Base-by-base conservation (phyloP, 2,329 filamentous ascomycete species). In the Aspergillus sp. region DNA sequence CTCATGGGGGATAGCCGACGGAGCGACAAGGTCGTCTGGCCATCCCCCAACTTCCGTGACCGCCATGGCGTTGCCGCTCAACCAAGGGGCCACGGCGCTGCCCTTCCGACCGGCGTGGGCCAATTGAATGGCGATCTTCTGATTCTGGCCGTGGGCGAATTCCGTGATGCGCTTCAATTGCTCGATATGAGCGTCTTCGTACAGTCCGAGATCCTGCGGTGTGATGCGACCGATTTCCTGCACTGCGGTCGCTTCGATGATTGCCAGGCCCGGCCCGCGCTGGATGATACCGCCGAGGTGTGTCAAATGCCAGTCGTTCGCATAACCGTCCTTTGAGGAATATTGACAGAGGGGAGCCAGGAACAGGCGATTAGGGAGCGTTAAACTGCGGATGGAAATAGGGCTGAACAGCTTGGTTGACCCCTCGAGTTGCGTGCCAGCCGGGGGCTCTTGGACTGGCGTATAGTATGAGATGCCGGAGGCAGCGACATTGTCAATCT, bases 141-240 rank as follows among this genome's bases (percentile, higher is more conserved):
- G 87, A 70, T 82, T 84, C 75, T 96, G 92, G 22, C 84, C 86
- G 78, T 96, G 92, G 3, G 90, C 85, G 63, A 92, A 96, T 63
- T 96, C 90, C 42, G 87, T 85, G 54, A 94, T 84, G 60, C 85
- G 84, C n/a, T 67, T 66, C 57, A 96, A 77, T 0, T 87, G 87
- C 65, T 84, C 87, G 59, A 93, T 88, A 74, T 97, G 93, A 31
- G 83, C 86, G 73, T 96, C 93, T 62, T 89, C 82, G 92, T 92
- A 97, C 4, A 97, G 78, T 0, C 93, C 73, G 7, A 67, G 53
- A 52, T 73, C 70, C 45, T 73, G 60, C 0, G 92, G 91, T 0
- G 90, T 90, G 78, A 96, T 96, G 56, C 92, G 85, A 26, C 92
- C 92, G 65, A 92, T 86, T 4, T 90, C 77, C 6, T 85, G 81